Evolutionary conservation across 2,329 filamentous ascomycete genomes (phyloP).

Genomic region (Pestalotiopsis sp.): DNA sequence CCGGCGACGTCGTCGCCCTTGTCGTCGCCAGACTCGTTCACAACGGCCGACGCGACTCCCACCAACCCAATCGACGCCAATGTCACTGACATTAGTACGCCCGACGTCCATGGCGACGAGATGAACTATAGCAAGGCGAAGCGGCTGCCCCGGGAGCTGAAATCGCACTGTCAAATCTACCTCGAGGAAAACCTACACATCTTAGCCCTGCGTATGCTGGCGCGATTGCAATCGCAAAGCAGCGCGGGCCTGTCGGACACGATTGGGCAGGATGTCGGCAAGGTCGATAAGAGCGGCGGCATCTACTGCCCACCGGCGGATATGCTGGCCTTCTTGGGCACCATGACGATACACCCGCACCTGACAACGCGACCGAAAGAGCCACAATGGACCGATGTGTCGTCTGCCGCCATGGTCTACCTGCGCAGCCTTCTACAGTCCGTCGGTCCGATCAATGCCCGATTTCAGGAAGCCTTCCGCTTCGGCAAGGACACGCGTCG

Average conservation of each 20-base stretch:
- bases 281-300: slow-evolving; percentile 10
- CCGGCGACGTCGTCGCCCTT: slow-evolving; percentile 19
- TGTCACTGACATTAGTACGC: slow-evolving; percentile 23
- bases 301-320: slow-evolving; percentile 69
- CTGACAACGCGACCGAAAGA: slow-evolving; percentile 74
- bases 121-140: slow-evolving; percentile 55
- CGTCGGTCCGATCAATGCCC: slow-evolving; percentile 71
- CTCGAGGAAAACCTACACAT: slow-evolving; percentile 73
- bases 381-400: slow-evolving; percentile 61
- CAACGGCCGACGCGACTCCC: slow-evolving; percentile 25
- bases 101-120: slow-evolving; percentile 17
- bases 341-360: slow-evolving; percentile 78
- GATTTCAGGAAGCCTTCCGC: slow-evolving; percentile 70
- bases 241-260: slow-evolving; percentile 1
- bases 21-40: slow-evolving; percentile 25
- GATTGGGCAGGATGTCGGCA: not conserved
- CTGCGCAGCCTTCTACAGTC: slow-evolving; percentile 67
- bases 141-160: slow-evolving; percentile 64
- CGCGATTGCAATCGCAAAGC: slow-evolving; percentile 62
- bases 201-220: slow-evolving; percentile 66
- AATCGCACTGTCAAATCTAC: slow-evolving; percentile 69
- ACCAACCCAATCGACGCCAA: slow-evolving; percentile 15
- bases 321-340: slow-evolving; percentile 77
- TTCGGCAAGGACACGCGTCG: slow-evolving; percentile 47
- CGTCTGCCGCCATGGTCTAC: slow-evolving; percentile 69